A percentile compares a stretch with the other conserved stretches of the same genome.
Conservation (phyloP, 768 basidiomycete species). For the Tylopilus vinaceipallidus region DNA sequence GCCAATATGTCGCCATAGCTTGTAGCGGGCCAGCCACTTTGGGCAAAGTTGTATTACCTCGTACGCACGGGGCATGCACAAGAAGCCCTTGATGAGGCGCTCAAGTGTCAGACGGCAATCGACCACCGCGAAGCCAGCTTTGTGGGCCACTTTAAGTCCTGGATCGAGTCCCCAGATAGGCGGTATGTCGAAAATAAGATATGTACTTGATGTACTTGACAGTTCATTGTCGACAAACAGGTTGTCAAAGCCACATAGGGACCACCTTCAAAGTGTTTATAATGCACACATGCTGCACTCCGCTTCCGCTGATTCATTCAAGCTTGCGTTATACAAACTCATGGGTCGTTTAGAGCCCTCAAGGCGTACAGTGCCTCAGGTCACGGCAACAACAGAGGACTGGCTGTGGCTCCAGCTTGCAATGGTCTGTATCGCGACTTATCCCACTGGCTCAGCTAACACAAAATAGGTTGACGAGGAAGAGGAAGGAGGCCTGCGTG, state of each 20-base stretch:
- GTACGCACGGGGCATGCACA: slow-evolving; percentile 79
- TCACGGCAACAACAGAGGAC: slow-evolving; percentile 92
- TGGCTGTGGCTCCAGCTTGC: slow-evolving; percentile 98
- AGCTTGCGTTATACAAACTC: slow-evolving; percentile 92
- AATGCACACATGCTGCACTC: slow-evolving; percentile 90
- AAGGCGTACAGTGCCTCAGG: slow-evolving; percentile 73
- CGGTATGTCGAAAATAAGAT: slow-evolving; percentile 47
- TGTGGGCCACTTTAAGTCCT: slow-evolving; percentile 76
- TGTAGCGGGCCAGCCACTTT: slow-evolving; percentile 83
- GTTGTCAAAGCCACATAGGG: slow-evolving; percentile 69
- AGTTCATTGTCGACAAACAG: slow-evolving; percentile 34
- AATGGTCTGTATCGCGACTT: slow-evolving; percentile 47
- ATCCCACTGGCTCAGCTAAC: slow-evolving; percentile 5
- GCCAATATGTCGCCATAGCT: slow-evolving; percentile 44
- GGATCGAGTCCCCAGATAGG: slow-evolving; percentile 78
- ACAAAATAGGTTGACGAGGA: slow-evolving; percentile 68
- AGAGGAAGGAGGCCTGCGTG: slow-evolving; percentile 72
- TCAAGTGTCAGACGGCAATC: slow-evolving; percentile 65
- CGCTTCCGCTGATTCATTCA: slow-evolving; percentile 89
- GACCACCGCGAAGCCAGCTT: slow-evolving; percentile 82
- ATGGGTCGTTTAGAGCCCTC: slow-evolving; percentile 89
- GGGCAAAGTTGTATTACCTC: slow-evolving; percentile 93
- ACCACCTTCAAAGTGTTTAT: slow-evolving; percentile 77
- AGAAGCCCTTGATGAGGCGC: slow-evolving; percentile 79
- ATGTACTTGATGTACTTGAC: not conserved